Evolutionary conservation across 116 monocot species (phyloP).

Genomic region (Posidonia oceanica): DNA sequence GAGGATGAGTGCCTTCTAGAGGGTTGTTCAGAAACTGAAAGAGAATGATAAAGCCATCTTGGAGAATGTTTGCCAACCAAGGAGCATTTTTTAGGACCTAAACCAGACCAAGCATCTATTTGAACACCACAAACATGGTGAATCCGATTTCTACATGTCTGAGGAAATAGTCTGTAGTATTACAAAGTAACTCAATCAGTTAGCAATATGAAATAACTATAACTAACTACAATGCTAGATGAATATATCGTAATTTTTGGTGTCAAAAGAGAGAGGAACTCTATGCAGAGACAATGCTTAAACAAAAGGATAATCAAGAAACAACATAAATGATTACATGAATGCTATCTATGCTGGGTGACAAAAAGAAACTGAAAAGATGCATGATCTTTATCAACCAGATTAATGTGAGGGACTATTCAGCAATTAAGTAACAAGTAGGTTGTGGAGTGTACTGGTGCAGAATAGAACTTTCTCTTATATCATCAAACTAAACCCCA

Average conservation of each 20-base stretch:
- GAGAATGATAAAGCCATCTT: constrained; percentile 17
- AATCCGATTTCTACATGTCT: constrained; percentile 17
- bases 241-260: too few species aligned
- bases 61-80: constrained; percentile 16
- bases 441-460: too few species aligned
- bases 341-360: too few species aligned
- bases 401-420: too few species aligned
- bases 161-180: constrained; percentile 4
- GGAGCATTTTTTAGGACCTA: constrained; percentile 12
- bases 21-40: constrained; percentile 7
- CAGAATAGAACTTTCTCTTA: too few species aligned
- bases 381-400: too few species aligned
- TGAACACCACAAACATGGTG: constrained; percentile 16
- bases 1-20: constrained; percentile 33
- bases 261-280: too few species aligned
- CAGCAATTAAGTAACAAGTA: too few species aligned
- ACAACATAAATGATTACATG: not conserved
- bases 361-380: too few species aligned
- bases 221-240: not conserved
- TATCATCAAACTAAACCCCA: too few species aligned
- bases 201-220: too few species aligned
- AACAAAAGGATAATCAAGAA: not conserved
- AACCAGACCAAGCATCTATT: constrained; percentile 15
- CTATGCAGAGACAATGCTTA: not conserved
- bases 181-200: not conserved